phyloP scores from a whole-genome alignment of 2,329 filamentous ascomycete species.

The Fusarium sacchari region DNA sequence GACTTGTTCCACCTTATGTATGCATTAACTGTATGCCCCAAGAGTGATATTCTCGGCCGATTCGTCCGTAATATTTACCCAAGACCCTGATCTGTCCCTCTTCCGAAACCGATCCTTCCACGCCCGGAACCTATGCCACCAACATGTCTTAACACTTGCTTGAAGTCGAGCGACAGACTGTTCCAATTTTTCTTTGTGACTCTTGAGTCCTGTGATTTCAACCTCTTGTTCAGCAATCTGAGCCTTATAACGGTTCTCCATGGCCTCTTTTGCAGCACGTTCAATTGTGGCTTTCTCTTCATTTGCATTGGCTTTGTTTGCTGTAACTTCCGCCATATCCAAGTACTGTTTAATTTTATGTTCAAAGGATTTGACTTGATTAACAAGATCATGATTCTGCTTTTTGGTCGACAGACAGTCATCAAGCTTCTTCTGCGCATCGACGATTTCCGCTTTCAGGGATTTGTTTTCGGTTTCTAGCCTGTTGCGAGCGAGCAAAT shows the following conservation, averaged over 20 bases:
- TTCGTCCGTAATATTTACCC: background rate
- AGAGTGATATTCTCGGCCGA: background rate
- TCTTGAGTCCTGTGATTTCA: background rate
- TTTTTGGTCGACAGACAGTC: background rate
- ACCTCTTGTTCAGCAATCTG: background rate
- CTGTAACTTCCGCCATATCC: background rate
- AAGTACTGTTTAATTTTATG: background rate
- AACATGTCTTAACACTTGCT: background rate
- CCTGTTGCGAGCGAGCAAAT: background rate
- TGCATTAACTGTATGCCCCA: background rate
- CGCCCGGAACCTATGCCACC: background rate
- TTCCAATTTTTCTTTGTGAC: background rate
- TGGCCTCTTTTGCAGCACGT: background rate
- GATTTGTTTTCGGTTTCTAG: background rate
- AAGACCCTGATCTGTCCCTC: background rate
- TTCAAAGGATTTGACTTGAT: background rate
- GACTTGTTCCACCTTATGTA: no score
- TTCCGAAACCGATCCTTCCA: background rate
- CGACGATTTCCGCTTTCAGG: background rate
- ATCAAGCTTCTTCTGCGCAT: background rate
- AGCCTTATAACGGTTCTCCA: background rate
- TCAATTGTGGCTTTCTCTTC: background rate
- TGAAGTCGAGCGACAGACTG: background rate
- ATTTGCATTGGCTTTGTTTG: background rate
- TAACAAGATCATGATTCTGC: background rate